These are phyloP conservation scores for Paramecium primaurelia DNA, from an alignment of 73 alveolate genomes.

Conservation along the genomic window DNA sequence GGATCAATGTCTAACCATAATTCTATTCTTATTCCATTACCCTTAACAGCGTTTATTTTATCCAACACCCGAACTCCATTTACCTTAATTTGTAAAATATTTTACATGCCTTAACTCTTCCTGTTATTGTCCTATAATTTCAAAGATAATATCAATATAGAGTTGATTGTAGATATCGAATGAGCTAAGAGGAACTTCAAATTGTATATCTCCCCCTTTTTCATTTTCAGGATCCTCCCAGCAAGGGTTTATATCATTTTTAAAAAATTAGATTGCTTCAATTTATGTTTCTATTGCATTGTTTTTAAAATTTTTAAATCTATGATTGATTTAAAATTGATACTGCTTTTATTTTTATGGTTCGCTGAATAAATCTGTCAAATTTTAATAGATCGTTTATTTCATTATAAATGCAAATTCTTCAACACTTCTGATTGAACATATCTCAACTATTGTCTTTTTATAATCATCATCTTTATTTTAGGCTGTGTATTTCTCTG, in stretches of 20 bases:
- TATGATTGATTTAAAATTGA: not conserved
- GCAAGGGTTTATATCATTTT: not conserved
- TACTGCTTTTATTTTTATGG: not conserved
- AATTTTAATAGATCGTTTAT: not conserved
- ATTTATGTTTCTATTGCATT: not conserved
- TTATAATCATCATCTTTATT: not conserved
- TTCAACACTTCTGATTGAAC: not conserved
- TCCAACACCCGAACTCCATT: slow-evolving; percentile 15
- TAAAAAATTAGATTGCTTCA: slow-evolving; percentile 5
- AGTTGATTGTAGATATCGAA: not conserved
- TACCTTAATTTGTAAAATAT: not conserved
- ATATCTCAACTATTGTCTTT: not conserved
- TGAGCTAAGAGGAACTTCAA: not conserved
- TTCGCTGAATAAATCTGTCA: not conserved
- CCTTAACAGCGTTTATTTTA: not conserved
- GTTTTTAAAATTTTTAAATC: not conserved
- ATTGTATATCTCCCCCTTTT: slow-evolving; percentile 29
- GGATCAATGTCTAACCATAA: slow-evolving; percentile 23
- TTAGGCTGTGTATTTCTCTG: not conserved
- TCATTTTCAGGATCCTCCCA: slow-evolving; percentile 38
- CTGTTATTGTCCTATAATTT: not conserved
- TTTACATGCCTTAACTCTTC: not conserved
- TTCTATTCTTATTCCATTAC: not conserved
- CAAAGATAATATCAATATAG: not conserved
- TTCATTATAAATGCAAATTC: slow-evolving; percentile 20